phyloP scores from a whole-genome alignment of 2,329 filamentous ascomycete genomes.

The Cercospora sp. region DNA sequence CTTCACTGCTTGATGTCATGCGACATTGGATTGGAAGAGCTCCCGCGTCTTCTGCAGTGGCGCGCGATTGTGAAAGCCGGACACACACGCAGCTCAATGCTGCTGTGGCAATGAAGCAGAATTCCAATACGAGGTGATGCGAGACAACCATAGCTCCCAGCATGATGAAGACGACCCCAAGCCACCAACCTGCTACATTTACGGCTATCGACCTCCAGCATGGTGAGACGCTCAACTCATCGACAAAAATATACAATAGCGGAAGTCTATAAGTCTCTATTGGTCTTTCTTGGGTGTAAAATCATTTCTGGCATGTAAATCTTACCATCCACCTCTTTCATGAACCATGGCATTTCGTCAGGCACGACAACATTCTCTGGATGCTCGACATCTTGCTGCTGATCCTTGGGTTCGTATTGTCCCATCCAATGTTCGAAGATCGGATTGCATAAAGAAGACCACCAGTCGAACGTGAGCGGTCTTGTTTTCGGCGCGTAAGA shows the following conservation, averaged over 20 bases:
- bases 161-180: background rate
- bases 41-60: background rate
- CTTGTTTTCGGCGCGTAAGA: constrained; percentile 33
- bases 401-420: constrained; percentile 12
- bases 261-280: constrained; percentile 9
- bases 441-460: constrained; percentile 37
- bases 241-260: background rate
- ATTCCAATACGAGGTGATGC: background rate
- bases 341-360: constrained; percentile 34
- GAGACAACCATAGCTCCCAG: background rate
- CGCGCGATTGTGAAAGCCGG: background rate
- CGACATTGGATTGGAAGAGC: background rate
- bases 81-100: background rate
- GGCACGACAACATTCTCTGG: constrained; percentile 15
- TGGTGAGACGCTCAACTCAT: background rate
- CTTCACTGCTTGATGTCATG: background rate
- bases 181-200: background rate
- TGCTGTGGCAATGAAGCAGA: background rate
- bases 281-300: constrained; percentile 43
- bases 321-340: constrained; percentile 33
- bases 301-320: constrained; percentile 42
- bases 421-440: constrained; percentile 41
- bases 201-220: background rate
- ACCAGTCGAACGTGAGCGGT: constrained; percentile 35
- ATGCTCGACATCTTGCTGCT: background rate